These are phyloP conservation scores for Tulasnella sp. DNA, from an alignment of 768 basidiomycete species.

Conservation along the genomic window DNA sequence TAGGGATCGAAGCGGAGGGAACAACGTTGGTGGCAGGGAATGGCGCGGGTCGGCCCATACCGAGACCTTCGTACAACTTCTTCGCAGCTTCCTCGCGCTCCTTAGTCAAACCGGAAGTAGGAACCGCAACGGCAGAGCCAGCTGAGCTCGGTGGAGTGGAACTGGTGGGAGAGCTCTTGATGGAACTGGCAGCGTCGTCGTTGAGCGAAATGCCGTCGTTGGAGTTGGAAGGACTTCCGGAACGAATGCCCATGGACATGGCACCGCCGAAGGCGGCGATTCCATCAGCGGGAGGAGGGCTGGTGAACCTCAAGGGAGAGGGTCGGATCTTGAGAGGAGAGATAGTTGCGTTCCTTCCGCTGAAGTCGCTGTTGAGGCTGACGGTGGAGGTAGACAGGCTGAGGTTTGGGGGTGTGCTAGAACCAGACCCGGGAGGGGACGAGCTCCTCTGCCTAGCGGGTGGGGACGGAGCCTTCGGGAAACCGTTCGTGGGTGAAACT, in stretches of 20 bases:
- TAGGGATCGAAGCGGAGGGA: constrained; percentile 35
- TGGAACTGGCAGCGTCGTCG: constrained; percentile 26
- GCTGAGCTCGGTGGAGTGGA: constrained; percentile 53
- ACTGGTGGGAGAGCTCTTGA: constrained; percentile 62
- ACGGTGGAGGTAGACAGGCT: not conserved
- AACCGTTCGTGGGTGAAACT: constrained; percentile 44
- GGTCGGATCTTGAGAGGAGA: constrained; percentile 22
- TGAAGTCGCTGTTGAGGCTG: constrained; percentile 1
- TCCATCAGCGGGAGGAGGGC: not conserved
- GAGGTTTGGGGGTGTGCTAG: not conserved
- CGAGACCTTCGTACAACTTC: constrained; percentile 83
- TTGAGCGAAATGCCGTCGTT: not conserved
- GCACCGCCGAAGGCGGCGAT: not conserved
- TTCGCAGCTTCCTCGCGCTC: constrained; percentile 83
- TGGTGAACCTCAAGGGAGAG: constrained; percentile 23
- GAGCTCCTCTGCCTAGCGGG: constrained; percentile 63
- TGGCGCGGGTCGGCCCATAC: constrained; percentile 63
- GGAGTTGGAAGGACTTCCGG: constrained; percentile 11
- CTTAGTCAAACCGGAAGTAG: constrained; percentile 44
- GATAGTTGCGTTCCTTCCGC: not conserved
- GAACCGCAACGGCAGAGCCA: constrained; percentile 47
- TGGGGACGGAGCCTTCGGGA: constrained; percentile 48
- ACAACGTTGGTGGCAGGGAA: constrained; percentile 42
- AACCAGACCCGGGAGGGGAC: constrained; percentile 50
- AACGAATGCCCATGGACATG: not conserved